Evolutionary conservation across 192 early-diverging fungal genomes (phyloP).

Genomic region (Tieghemiomyces parasiticus): DNA sequence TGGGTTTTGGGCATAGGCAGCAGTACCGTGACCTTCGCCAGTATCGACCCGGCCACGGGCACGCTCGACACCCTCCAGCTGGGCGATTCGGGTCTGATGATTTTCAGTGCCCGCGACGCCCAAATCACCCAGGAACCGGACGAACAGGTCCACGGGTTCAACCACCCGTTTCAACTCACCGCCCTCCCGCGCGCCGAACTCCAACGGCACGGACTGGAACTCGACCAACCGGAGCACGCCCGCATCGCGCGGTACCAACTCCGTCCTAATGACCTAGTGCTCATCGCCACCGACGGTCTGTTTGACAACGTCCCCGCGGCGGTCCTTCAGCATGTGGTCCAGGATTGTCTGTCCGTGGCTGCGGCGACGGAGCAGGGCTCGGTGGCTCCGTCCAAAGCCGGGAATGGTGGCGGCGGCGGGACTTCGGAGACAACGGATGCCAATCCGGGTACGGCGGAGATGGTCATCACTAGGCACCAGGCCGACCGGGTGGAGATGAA

Average conservation of each 20-base stretch:
- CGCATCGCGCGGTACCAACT: not conserved
- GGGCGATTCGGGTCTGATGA: not conserved
- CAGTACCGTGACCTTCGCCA: not conserved
- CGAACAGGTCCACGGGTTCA: conserved; percentile 7
- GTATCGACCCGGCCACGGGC: not conserved
- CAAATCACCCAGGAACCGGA: not conserved
- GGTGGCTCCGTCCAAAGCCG: not conserved
- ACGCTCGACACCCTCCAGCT: not conserved
- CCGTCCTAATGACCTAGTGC: conserved; percentile 1
- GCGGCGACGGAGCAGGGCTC: not conserved
- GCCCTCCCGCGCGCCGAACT: not conserved
- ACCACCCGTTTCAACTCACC: conserved; percentile 4
- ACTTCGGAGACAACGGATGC: not conserved
- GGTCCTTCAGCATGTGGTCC: not conserved
- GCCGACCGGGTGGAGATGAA: not conserved
- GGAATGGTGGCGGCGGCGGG: not conserved
- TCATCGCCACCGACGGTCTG: conserved; percentile 4
- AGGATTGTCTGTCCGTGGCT: not conserved
- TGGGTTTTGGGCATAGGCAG: not conserved
- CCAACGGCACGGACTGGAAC: not conserved
- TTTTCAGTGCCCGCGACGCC: not conserved
- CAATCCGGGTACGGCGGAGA: too few relatives aligned
- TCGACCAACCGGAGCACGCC: not conserved
- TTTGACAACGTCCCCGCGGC: not conserved
- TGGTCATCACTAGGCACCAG: too few relatives aligned